Conservation (phyloP, 2,329 filamentous ascomycete genomes). For the Colletotrichum camelliae region DNA sequence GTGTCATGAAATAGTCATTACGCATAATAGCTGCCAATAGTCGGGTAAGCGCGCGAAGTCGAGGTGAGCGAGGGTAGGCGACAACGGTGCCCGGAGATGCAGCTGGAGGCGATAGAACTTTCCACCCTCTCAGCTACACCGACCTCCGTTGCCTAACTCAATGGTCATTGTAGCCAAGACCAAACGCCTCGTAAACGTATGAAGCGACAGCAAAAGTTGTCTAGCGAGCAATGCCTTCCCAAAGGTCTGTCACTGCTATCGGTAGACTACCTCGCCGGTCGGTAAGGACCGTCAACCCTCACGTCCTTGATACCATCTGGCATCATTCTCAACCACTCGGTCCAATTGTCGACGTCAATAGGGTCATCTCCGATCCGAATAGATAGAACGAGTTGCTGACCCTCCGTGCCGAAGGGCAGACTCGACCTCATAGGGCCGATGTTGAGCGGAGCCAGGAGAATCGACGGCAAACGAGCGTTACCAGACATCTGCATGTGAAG, state of each 20-base stretch:
- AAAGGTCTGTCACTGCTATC: neutral
- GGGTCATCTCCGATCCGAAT: slow-evolving; percentile 57
- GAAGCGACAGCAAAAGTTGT: neutral
- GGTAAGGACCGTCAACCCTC: slow-evolving; percentile 58
- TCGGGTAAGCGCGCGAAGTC: neutral
- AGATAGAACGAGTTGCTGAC: slow-evolving; percentile 53
- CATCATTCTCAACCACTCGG: slow-evolving; percentile 64
- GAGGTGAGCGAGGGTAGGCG: neutral
- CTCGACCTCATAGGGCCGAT: slow-evolving; percentile 41
- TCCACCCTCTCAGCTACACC: neutral
- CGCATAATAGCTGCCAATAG: neutral
- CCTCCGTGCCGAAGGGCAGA: slow-evolving; percentile 47
- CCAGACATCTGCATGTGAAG: slow-evolving; percentile 62
- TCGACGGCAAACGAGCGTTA: slow-evolving; percentile 58
- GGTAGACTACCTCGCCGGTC: slow-evolving; percentile 36
- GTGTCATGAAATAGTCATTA: neutral
- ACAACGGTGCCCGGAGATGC: neutral
- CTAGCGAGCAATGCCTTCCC: neutral
- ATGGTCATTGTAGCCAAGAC: neutral
- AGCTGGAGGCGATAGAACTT: neutral
- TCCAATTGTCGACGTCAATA: slow-evolving; percentile 58
- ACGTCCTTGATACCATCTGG: slow-evolving; percentile 62
- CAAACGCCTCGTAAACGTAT: slow-evolving; percentile 12
- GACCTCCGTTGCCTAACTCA: neutral
- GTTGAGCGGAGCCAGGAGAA: slow-evolving; percentile 58